These are phyloP conservation scores for Saturnispora sanitii DNA, from an alignment of 805 yeast species.

Conservation along the genomic window DNA sequence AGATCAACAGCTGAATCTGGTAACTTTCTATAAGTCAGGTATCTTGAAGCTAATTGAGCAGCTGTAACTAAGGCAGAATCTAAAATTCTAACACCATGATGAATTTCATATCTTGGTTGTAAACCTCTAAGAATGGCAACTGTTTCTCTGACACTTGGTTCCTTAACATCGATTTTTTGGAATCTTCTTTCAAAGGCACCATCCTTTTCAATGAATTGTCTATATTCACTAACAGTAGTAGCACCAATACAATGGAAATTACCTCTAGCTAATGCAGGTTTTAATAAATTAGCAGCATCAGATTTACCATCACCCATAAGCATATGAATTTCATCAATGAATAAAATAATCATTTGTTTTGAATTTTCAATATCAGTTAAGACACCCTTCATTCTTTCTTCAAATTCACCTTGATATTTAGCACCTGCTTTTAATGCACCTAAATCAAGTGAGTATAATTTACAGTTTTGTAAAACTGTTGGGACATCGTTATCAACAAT, in stretches of 20 bases:
- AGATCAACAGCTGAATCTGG: constrained; percentile 97
- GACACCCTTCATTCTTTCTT: constrained; percentile 95
- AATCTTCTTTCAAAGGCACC: constrained; percentile 98
- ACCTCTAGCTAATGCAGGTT: constrained; percentile 97
- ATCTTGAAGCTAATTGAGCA: constrained; percentile 88
- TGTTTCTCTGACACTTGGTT: constrained; percentile 86
- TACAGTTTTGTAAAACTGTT: constrained; percentile 67
- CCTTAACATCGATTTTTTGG: constrained; percentile 94
- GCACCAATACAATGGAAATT: constrained; percentile 97
- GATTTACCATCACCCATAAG: constrained; percentile 98
- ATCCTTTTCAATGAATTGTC: constrained; percentile 87
- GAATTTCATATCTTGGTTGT: constrained; percentile 91
- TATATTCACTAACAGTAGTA: constrained; percentile 89
- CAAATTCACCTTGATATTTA: constrained; percentile 96
- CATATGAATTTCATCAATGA: constrained; percentile 98
- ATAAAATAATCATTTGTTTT: constrained; percentile 73
- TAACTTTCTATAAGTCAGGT: constrained; percentile 86
- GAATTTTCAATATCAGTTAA: constrained; percentile 87
- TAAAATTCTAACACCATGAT: constrained; percentile 93
- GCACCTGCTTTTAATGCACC: constrained; percentile 99
- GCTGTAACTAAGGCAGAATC: constrained; percentile 93
- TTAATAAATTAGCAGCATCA: constrained; percentile 92
- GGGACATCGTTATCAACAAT: constrained; percentile 95
- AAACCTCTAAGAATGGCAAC: constrained; percentile 94
- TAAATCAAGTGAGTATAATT: constrained; percentile 78